phyloP scores from a whole-genome alignment of 2,329 filamentous ascomycete genomes.

The Conoideocrella luteorostrata region DNA sequence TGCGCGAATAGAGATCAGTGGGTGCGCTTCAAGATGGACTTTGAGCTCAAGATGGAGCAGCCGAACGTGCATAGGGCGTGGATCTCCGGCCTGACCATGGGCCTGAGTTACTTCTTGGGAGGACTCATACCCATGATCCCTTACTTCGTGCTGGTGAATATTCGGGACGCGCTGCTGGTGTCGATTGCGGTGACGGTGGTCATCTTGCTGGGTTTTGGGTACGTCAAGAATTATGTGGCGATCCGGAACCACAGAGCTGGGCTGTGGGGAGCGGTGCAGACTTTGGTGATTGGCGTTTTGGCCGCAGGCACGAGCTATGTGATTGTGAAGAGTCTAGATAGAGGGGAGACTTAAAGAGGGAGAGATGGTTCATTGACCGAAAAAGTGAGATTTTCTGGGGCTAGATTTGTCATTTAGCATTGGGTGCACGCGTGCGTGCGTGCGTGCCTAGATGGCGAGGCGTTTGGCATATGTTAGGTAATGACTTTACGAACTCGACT shows the following conservation, averaged over 20 bases:
- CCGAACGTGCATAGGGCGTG: constrained; percentile 37
- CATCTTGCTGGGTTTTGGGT: constrained; percentile 58
- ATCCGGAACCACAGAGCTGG: constrained; percentile 45
- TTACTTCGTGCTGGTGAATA: constrained; percentile 52
- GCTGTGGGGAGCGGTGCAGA: constrained; percentile 55
- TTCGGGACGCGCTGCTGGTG: constrained; percentile 47
- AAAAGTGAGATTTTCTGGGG: background rate
- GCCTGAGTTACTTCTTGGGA: constrained; percentile 62
- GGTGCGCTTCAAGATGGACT: constrained; percentile 55
- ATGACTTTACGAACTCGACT: too few relatives aligned
- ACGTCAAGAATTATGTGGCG: constrained; percentile 53
- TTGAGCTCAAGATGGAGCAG: constrained; percentile 44
- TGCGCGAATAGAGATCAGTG: constrained; percentile 40
- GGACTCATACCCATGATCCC: constrained; percentile 65
- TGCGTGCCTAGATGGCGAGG: too few relatives aligned
- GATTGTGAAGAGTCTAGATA: constrained; percentile 52
- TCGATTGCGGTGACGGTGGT: constrained; percentile 55
- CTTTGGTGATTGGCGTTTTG: constrained; percentile 56
- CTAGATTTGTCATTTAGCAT: background rate
- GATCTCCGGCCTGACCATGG: constrained; percentile 59
- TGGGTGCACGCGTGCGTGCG: too few relatives aligned
- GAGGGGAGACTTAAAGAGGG: background rate
- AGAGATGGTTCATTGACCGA: background rate
- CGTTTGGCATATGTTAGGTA: too few relatives aligned
- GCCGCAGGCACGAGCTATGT: constrained; percentile 61